Conservation (phyloP, 495 filamentous ascomycete species). For the Penicillium manginii region DNA sequence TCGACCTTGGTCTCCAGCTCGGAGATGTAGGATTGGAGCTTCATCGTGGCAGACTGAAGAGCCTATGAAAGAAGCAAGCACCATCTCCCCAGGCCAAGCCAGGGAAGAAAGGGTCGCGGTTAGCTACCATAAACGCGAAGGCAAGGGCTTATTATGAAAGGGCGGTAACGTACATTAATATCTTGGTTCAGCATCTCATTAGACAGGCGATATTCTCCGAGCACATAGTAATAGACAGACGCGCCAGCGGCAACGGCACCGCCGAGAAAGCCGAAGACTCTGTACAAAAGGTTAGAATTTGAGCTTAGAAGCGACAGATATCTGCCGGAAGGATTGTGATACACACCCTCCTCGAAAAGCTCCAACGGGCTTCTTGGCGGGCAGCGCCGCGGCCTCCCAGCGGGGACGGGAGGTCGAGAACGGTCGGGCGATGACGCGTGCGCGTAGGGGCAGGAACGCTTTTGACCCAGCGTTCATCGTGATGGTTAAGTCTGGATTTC, state of each 20-base stretch:
- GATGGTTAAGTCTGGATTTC: constrained; percentile 9
- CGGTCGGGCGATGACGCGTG: constrained; percentile 32
- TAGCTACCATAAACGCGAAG: background rate
- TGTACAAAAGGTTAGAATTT: constrained; percentile 34
- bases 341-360: constrained; percentile 92
- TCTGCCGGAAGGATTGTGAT: background rate
- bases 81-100: constrained; percentile 8
- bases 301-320: background rate
- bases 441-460: constrained; percentile 28
- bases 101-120: constrained; percentile 14
- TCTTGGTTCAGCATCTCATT: constrained; percentile 96
- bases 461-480: constrained; percentile 31
- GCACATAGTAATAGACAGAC: constrained; percentile 85
- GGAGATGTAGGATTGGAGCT: constrained; percentile 80
- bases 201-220: constrained; percentile 89
- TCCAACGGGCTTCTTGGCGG: constrained; percentile 79
- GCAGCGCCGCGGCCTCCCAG: constrained; percentile 52
- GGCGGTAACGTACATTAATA: constrained; percentile 75
- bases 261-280: constrained; percentile 91
- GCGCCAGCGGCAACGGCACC: constrained; percentile 79
- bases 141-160: background rate
- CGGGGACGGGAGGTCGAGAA: constrained; percentile 44
- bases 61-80: constrained; percentile 54
- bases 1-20: constrained; percentile 83
- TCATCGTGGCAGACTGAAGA: constrained; percentile 83